Evolutionary conservation across 352 stramenopile species (phyloP), one percentile per base, ranked within the genome.

Genomic region (Pythium coloratum): DNA sequence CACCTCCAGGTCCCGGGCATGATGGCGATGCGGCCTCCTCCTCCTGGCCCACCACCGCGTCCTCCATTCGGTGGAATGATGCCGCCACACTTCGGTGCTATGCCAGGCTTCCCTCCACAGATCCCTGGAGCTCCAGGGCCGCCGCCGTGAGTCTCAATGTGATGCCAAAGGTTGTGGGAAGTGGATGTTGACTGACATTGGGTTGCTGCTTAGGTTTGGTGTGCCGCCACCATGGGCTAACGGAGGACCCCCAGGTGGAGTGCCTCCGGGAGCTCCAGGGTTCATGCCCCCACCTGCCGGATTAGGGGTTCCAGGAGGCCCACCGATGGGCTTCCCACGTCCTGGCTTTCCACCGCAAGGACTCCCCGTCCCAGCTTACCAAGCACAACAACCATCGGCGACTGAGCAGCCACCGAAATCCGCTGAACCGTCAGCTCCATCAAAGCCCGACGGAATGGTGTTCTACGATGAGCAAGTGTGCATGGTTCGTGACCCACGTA

Each of bases 1-100:
- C 82, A 82, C 66, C 77, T 81, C 63, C 79, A 80, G 70, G 62
- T 70, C 16, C 78, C 76, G 38, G 73, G 73, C 3, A 81, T 84
- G 67, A 72, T 86, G 61, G 66, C 67, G 3, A 87, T 91, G 73
- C 69, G 72, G 6, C 84, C 84, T 46, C 82, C 84, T 46, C 82
- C 79, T 20, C 71, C 68, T 10, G 74, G 73, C 30, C 70, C 65
- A 42, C 78, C 76, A 8, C 70, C 70, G 2, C 67, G 64, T 8
- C 77, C 72, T 67, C 69, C 62, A 6, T 72, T 69, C 61, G 74
- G 68, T 66, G 70, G 54, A 30, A 71, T 74, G 33, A 49, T 70
- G 20, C 73, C 73, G 1, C 66, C 59, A 40, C 69, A 72, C 16
- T 72, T 73, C 51, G 70, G 24, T 36, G 32, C 47, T 16, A 14